phyloP scores from a whole-genome alignment of 768 basidiomycete genomes.

The Brasilioporus rufonigricans region DNA sequence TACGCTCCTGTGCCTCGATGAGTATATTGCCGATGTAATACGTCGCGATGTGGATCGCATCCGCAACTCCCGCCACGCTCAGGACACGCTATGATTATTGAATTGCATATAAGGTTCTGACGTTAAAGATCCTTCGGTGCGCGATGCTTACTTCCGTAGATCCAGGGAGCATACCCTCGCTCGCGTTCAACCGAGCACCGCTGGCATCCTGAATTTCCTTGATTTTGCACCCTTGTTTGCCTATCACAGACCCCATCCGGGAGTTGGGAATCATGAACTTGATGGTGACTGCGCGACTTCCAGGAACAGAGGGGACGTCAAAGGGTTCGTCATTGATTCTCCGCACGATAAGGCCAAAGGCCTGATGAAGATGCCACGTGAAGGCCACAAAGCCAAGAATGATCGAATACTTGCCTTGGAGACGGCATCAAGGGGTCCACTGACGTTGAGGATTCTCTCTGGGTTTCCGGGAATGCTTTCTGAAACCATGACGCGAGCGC shows the following conservation, averaged over 20 bases:
- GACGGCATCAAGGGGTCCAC: slow-evolving; percentile 96
- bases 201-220: slow-evolving; percentile 99
- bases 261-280: slow-evolving; percentile 99
- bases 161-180: slow-evolving; percentile 97
- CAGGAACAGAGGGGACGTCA: slow-evolving; percentile 95
- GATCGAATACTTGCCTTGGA: slow-evolving; percentile 68
- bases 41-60: slow-evolving; percentile 98
- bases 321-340: slow-evolving; percentile 99
- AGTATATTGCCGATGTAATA: slow-evolving; percentile 99
- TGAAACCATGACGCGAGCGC: slow-evolving; percentile 94
- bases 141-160: slow-evolving; percentile 84
- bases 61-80: slow-evolving; percentile 96
- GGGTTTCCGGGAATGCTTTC: slow-evolving; percentile 99
- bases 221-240: slow-evolving; percentile 96
- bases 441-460: slow-evolving; percentile 97
- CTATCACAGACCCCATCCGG: slow-evolving; percentile 98
- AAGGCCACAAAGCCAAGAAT: background rate
- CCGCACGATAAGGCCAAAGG: slow-evolving; percentile 97
- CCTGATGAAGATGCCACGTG: slow-evolving; percentile 45
- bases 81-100: slow-evolving; percentile 73
- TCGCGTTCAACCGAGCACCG: slow-evolving; percentile 93
- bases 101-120: slow-evolving; percentile 13
- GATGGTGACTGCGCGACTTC: slow-evolving; percentile 97
- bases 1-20: slow-evolving; percentile 85
- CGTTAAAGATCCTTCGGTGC: background rate